Conservation (phyloP, 345 rosid species). For the Punica granatum region DNA sequence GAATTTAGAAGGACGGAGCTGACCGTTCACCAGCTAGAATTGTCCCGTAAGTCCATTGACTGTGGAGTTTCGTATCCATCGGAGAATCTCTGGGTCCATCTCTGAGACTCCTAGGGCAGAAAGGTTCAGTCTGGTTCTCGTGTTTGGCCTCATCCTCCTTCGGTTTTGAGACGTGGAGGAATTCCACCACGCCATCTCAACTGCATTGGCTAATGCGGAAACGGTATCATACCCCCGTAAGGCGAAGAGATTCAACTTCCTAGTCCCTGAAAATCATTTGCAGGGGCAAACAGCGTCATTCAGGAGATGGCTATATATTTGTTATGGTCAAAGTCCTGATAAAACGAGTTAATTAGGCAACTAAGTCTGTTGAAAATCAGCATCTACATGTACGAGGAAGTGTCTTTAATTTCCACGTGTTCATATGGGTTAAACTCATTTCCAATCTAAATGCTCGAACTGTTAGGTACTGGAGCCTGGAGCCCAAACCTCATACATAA, state of each 20-base stretch:
- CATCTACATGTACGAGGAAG: too few relatives aligned
- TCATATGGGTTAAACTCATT: too few relatives aligned
- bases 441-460: too few relatives aligned
- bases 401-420: too few relatives aligned
- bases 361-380: too few relatives aligned
- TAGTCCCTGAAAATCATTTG: background rate
- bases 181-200: conserved; percentile 17
- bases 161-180: background rate
- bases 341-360: too few relatives aligned
- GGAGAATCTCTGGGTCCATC: conserved; percentile 20
- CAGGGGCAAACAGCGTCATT: too few relatives aligned
- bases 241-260: conserved; percentile 11
- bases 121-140: conserved; percentile 1
- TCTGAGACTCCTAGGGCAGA: conserved; percentile 12
- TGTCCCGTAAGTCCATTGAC: conserved; percentile 34
- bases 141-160: conserved; percentile 6
- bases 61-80: conserved; percentile 7
- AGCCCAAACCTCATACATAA: too few relatives aligned
- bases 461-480: too few relatives aligned
- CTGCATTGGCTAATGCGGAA: conserved; percentile 30
- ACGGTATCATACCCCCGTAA: conserved; percentile 39
- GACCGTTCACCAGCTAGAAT: conserved; percentile 23
- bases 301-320: too few relatives aligned
- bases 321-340: too few relatives aligned
- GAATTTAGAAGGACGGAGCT: conserved; percentile 18